Percentiles rank a stretch among this genome's conserved stretches.
Conservation (phyloP, 139 green algal species). For the Chlorella sp. region DNA sequence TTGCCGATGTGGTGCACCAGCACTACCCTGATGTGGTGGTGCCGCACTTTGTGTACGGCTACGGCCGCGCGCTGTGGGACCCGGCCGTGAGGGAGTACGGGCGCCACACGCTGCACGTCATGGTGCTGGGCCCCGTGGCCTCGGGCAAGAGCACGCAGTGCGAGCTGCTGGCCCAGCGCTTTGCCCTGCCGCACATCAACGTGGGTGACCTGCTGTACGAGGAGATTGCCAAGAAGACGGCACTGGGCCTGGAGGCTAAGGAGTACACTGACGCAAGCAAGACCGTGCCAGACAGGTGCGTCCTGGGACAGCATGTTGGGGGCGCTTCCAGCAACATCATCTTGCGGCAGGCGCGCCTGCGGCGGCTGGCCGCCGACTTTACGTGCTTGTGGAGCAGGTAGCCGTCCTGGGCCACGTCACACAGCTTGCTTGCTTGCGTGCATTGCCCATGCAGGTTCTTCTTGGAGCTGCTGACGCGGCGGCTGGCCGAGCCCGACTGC, state of each 20-base stretch:
- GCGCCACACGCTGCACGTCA: constrained; percentile 41
- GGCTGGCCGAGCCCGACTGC: constrained; percentile 47
- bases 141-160: constrained; percentile 61
- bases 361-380: no score
- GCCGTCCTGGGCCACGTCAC: no score
- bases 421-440: no score
- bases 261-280: constrained; percentile 57
- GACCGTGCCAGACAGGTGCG: constrained; percentile 55
- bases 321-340: no score
- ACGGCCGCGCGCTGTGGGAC: constrained; percentile 67
- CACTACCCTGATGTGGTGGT: constrained; percentile 45
- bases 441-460: background rate
- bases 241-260: constrained; percentile 55
- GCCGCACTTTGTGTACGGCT: constrained; percentile 52
- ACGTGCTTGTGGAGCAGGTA: no score
- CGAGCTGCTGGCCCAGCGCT: constrained; percentile 29
- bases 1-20: constrained; percentile 41
- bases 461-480: constrained; percentile 23
- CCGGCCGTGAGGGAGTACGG: constrained; percentile 39
- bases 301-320: no score
- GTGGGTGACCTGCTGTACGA: constrained; percentile 55
- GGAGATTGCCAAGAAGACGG: constrained; percentile 39
- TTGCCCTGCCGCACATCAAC: constrained; percentile 47
- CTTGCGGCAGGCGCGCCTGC: no score
- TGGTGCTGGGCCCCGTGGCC: constrained; percentile 59